Base-by-base conservation (phyloP, 2,329 filamentous ascomycete genomes). In the Pseudogymnoascus sp. region DNA sequence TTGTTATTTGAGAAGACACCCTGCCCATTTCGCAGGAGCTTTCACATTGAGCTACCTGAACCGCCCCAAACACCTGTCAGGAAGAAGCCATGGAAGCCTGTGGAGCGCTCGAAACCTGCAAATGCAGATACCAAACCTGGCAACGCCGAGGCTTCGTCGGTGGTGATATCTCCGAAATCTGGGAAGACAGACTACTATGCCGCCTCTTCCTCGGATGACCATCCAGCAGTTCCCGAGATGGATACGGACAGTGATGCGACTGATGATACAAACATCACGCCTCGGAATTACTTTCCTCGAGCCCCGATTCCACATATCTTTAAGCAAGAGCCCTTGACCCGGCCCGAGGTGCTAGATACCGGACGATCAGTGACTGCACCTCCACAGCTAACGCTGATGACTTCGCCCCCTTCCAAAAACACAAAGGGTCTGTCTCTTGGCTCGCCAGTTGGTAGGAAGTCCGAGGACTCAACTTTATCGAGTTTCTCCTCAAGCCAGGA, bases 1-100 rank as follows among this genome's bases (percentile, higher is more conserved):
- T 77, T 96, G 50, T 86, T 88, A 65, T 96, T 94, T 69, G 92
- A 97, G 73, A 89, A 89, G 69, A 96, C 92, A 0, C 82, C 86
- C 47, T 96, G 91, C 72, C 92, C 92, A 0, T 96, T 97, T 72
- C 81, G 86, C 68, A 81, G 91, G 63, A 81, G 82, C 2, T 95
- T 95, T 67, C 86, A 84, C 0, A 85, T 93, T 9, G 81, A 87
- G 58, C 75, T 94, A 15, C 90, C 90, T 0, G 85, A 89, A 67
- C 79, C 82, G 61, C 85, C 86, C 9, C 79, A 82, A 66, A 83
- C 82, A 1, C 87, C 86, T 1, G 76, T 83, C 59, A 85, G 80
- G 69, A 88, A 86, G 74, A 83, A 80, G 65, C 85, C 88, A 12
- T 90, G 88, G 85, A 86, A 80, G 28, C 85, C 87, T 1, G 80